These are phyloP conservation scores for Teratosphaeria viscida DNA, from an alignment of 2,329 filamentous ascomycete genomes.

Conservation along the genomic window DNA sequence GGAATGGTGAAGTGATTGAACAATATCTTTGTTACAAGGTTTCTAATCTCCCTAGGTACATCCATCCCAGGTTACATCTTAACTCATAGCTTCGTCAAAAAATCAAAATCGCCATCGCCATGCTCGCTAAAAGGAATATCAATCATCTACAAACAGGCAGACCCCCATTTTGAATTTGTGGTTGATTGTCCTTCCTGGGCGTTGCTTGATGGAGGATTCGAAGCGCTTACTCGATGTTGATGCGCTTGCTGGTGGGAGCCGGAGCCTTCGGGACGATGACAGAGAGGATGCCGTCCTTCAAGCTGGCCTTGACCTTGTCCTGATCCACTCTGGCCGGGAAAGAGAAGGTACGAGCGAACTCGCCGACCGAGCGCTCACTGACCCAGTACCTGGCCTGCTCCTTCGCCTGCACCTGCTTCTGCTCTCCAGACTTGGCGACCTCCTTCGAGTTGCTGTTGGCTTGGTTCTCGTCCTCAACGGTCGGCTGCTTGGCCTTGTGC, in stretches of 20 bases:
- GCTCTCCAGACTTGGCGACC: conserved; percentile 23
- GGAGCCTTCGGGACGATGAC: conserved; percentile 48
- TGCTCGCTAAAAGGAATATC: neutral
- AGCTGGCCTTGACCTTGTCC: conserved; percentile 48
- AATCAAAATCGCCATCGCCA: neutral
- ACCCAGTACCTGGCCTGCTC: conserved; percentile 55
- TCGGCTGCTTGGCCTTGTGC: conserved; percentile 45
- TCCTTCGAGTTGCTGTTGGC: conserved; percentile 11
- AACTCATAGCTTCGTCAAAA: neutral
- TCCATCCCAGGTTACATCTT: neutral
- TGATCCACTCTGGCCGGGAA: conserved; percentile 50
- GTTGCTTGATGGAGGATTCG: neutral
- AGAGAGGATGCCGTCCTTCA: conserved; percentile 51
- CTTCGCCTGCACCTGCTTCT: conserved; percentile 19
- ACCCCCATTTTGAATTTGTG: neutral
- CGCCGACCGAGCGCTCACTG: conserved; percentile 47
- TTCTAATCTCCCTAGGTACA: neutral
- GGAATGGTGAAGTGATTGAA: neutral
- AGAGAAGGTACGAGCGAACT: conserved; percentile 49
- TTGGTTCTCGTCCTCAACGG: conserved; percentile 53
- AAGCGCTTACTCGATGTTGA: conserved; percentile 43
- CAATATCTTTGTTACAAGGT: neutral
- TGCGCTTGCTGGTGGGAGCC: conserved; percentile 39
- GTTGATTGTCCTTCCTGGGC: neutral
- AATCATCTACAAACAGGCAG: neutral